phyloP scores from a whole-genome alignment of 2,329 filamentous ascomycete genomes.

The Verticillium albo-atrum region DNA sequence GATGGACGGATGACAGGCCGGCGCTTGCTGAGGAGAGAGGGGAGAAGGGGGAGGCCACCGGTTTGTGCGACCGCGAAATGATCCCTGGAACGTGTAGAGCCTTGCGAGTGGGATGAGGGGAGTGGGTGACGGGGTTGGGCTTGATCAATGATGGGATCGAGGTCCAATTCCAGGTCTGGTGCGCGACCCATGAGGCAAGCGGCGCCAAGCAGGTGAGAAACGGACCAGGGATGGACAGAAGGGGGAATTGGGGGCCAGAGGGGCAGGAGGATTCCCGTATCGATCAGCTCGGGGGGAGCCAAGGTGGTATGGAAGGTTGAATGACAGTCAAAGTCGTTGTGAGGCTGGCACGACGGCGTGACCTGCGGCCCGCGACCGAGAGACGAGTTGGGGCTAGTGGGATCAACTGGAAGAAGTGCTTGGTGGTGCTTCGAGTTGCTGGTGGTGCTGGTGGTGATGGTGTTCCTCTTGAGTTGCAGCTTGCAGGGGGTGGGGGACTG shows the following conservation, averaged over 20 bases:
- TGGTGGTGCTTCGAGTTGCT: neutral
- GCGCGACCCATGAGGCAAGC: neutral
- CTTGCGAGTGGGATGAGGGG: neutral
- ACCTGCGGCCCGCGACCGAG: neutral
- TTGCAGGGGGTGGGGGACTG: neutral
- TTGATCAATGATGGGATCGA: neutral
- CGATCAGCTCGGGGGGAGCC: neutral
- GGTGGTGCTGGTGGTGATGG: neutral
- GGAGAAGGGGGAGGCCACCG: neutral
- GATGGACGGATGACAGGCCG: neutral
- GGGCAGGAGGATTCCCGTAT: neutral
- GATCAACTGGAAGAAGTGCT: neutral
- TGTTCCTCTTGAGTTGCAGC: neutral
- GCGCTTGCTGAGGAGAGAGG: neutral
- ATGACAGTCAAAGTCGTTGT: neutral
- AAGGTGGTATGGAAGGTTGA: neutral
- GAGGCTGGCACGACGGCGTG: neutral
- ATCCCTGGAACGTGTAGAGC: neutral
- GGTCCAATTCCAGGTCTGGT: neutral
- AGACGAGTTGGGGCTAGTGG: neutral
- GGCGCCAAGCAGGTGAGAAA: neutral
- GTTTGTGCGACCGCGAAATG: neutral
- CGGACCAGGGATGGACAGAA: neutral
- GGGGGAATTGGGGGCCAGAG: neutral
- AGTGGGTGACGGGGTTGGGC: neutral